These are phyloP conservation scores for Aspergillus luchuensis DNA, from an alignment of 2,329 filamentous ascomycete species.

Conservation along the genomic window DNA sequence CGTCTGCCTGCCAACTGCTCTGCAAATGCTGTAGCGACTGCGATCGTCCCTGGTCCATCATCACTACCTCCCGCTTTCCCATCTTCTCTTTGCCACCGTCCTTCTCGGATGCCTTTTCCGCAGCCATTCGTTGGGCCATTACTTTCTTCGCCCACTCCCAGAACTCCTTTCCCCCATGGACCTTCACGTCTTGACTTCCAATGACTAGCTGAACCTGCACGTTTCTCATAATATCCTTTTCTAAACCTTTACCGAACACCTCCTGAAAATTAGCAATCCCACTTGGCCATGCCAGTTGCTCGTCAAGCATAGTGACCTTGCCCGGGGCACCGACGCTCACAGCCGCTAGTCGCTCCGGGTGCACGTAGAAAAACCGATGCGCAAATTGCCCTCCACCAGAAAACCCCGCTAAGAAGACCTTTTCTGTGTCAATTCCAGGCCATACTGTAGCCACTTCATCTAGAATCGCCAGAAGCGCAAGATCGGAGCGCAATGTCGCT, in stretches of 20 bases:
- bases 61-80: background rate
- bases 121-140: background rate
- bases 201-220: background rate
- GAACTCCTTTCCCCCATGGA: background rate
- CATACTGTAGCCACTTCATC: background rate
- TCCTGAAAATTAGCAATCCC: background rate
- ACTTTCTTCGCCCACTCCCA: background rate
- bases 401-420: background rate
- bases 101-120: background rate
- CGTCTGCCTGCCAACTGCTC: background rate
- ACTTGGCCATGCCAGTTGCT: background rate
- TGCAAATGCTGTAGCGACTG: background rate
- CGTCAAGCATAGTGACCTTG: background rate
- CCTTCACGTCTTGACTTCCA: background rate
- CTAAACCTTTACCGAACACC: background rate
- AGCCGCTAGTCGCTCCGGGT: background rate
- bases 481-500: background rate
- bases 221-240: background rate
- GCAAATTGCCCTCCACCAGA: background rate
- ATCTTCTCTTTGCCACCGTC: background rate
- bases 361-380: background rate
- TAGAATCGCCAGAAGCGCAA: background rate
- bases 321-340: constrained; percentile 2
- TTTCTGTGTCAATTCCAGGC: background rate
- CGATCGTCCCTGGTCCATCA: background rate